Conservation (phyloP, 75 land plant species). For the Picea glauca region DNA sequence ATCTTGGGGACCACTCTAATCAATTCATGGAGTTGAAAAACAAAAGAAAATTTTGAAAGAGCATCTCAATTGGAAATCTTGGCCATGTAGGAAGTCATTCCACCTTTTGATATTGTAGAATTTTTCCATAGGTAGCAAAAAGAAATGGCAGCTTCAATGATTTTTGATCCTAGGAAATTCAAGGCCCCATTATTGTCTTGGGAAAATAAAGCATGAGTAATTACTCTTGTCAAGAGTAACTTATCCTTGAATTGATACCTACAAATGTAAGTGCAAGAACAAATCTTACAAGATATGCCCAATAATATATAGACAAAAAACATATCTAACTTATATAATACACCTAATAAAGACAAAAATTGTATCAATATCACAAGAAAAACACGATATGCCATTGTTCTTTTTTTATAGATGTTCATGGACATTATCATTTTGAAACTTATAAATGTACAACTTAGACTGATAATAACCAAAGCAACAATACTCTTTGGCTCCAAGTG, state of each 20-base stretch:
- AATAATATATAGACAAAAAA: no score
- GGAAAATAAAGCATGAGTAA: conserved; percentile 67
- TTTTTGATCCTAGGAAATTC: conserved; percentile 27
- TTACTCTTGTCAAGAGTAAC: conserved; percentile 37
- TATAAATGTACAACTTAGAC: no score
- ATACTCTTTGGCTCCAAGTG: no score
- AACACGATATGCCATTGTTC: no score
- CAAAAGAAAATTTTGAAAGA: background rate
- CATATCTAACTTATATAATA: no score
- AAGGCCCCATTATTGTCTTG: conserved; percentile 45
- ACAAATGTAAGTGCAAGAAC: background rate
- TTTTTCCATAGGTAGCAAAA: conserved; percentile 8
- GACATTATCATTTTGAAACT: no score
- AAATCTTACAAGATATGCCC: no score
- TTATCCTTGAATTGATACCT: conserved; percentile 44
- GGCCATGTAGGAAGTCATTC: background rate
- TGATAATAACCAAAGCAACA: no score
- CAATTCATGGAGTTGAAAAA: background rate
- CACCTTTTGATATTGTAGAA: background rate
- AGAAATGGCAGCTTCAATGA: conserved; percentile 32
- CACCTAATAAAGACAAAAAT: no score
- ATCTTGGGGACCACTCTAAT: conserved; percentile 3
- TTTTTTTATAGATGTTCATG: no score
- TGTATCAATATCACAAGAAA: no score
- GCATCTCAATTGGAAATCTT: background rate